phyloP scores from a whole-genome alignment of 495 filamentous ascomycete species.

The Penicillium waksmanii region DNA sequence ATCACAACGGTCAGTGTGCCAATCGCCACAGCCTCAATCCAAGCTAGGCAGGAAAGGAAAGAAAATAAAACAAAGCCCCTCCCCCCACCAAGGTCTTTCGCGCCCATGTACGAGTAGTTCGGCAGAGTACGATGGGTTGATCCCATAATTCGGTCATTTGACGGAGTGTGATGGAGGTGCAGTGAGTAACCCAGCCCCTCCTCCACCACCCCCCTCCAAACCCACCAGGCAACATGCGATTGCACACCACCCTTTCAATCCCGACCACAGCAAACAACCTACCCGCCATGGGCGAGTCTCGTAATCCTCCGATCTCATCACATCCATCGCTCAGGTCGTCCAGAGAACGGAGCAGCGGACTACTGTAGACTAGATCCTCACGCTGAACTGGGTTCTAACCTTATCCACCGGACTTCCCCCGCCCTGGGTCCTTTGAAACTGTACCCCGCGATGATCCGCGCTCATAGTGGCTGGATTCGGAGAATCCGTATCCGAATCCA shows the following conservation, averaged over 20 bases:
- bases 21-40: not conserved
- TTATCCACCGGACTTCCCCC: slow-evolving; percentile 8
- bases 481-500: too few relatives aligned
- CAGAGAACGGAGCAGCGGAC: slow-evolving; percentile 6
- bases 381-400: slow-evolving; percentile 12
- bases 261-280: slow-evolving; percentile 12
- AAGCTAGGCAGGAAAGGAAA: not conserved
- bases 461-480: slow-evolving; percentile 2
- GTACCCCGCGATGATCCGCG: slow-evolving; percentile 8
- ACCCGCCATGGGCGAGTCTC: slow-evolving; percentile 13
- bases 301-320: slow-evolving; percentile 34
- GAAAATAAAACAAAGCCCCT: not conserved
- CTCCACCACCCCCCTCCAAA: not conserved
- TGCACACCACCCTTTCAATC: slow-evolving; percentile 21
- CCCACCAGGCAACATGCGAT: not conserved
- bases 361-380: not conserved
- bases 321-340: slow-evolving; percentile 14
- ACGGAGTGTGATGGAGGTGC: slow-evolving; percentile 22
- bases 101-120: not conserved
- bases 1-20: not conserved
- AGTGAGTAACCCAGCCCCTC: not conserved
- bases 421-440: slow-evolving; percentile 7
- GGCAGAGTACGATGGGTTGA: slow-evolving; percentile 1
- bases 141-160: slow-evolving; percentile 16
- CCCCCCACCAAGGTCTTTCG: not conserved